Base-by-base conservation (phyloP, 805 yeast species). In the Candida awuae region DNA sequence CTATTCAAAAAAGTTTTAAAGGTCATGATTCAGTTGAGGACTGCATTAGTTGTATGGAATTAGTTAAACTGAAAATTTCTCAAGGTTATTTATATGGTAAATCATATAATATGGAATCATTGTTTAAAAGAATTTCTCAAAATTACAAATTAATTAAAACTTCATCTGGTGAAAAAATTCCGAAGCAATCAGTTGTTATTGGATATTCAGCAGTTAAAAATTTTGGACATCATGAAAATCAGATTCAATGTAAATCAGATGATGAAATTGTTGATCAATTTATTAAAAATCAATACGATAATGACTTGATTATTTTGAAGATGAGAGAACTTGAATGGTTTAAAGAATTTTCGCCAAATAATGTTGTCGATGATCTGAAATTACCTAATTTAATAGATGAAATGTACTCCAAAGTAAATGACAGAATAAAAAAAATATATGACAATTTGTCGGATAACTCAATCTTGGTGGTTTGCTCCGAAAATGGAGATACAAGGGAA, bases 21-120 rank as follows among this genome's bases (percentile, higher is more conserved):
- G 95, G 94, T 1, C 97, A 90, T 59, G 83, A 88, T 38, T 82
- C 97, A 0, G 69, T 81, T 4, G 95, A 85, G 54, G 98, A 90
- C 55, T 82, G 95, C 10, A 57, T 57, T 21, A 78, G 95, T 1
- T 84, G 95, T 54, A 65, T 88, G 52, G 86, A 84, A 37, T 68
- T 90, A 35, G 73, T 84, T 1, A 77, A 83, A 49, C 49, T 77
- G 47, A 87, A 88, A 53, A 58, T 87, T 12, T 58, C 66, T 4
- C 76, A 79, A 40, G 97, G 96, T 1, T 54, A 61, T 6, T 60
- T 67, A 3, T 82, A 71, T 58, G 97, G 97, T 0, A 62, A 63
- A 40, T 62, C 62, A 4, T 47, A 65, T 8, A 59, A 61, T 35
- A 68, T 69, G 2, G 67, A 65, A 34, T 61, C 67, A 16, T 52